These are phyloP conservation scores for Dactylellina parvicollis DNA, from an alignment of 2,329 filamentous ascomycete species.

Conservation along the genomic window DNA sequence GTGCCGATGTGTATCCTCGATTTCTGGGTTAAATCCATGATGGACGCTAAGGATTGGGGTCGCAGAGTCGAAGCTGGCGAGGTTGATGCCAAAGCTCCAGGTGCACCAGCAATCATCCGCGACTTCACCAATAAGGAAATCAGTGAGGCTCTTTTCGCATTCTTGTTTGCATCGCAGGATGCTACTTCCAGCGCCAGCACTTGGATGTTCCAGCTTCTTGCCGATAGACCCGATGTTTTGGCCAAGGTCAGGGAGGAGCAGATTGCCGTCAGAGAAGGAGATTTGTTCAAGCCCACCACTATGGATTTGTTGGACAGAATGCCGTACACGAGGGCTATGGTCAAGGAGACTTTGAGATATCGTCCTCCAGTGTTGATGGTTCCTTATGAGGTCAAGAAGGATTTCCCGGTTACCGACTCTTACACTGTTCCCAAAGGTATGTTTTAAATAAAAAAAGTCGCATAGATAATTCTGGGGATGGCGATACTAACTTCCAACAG, in stretches of 20 bases:
- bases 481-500: conserved; percentile 60
- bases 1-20: conserved; percentile 94
- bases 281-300: conserved; percentile 74
- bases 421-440: conserved; percentile 92
- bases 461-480: background rate
- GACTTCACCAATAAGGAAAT: conserved; percentile 92
- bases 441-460: conserved; percentile 52
- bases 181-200: conserved; percentile 92
- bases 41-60: conserved; percentile 83
- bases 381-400: conserved; percentile 92
- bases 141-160: conserved; percentile 91
- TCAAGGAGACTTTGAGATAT: conserved; percentile 91
- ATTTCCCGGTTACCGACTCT: conserved; percentile 84
- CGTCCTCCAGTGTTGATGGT: conserved; percentile 97
- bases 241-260: conserved; percentile 94
- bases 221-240: conserved; percentile 90
- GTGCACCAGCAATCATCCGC: conserved; percentile 78
- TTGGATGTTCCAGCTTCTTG: conserved; percentile 94
- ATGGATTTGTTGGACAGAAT: conserved; percentile 90
- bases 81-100: conserved; percentile 68
- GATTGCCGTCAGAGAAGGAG: conserved; percentile 76
- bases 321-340: conserved; percentile 88
- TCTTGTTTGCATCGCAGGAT: conserved; percentile 96
- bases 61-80: conserved; percentile 77
- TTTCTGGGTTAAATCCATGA: conserved; percentile 88